These are phyloP conservation scores for Naganishia cerealis DNA, from an alignment of 1,284 basidiomycete species.

Conservation along the genomic window DNA sequence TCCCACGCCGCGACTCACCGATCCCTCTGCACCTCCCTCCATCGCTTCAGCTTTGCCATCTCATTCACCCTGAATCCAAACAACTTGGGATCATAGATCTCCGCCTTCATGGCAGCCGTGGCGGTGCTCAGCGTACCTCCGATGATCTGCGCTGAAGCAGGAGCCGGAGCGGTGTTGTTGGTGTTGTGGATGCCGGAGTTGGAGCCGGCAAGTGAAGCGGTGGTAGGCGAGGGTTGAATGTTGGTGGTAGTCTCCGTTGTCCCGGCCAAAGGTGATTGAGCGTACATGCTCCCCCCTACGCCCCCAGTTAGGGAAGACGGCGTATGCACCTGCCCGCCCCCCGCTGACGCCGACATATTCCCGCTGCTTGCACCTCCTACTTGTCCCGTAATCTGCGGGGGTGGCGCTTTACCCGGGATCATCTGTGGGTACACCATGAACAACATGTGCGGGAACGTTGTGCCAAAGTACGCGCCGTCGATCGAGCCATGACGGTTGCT, in stretches of 20 bases:
- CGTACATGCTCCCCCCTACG: background rate
- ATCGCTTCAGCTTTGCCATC: constrained; percentile 83
- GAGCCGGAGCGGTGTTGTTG: constrained; percentile 7
- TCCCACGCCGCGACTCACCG: constrained; percentile 58
- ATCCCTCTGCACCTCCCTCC: constrained; percentile 86
- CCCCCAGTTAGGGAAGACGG: constrained; percentile 38
- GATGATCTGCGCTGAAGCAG: constrained; percentile 21
- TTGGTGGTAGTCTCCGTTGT: background rate
- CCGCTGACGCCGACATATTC: constrained; percentile 35
- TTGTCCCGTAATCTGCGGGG: constrained; percentile 47
- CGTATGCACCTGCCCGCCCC: constrained; percentile 39
- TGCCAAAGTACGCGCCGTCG: constrained; percentile 95
- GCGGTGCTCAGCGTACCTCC: constrained; percentile 62
- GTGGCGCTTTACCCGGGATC: constrained; percentile 75
- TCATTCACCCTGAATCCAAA: constrained; percentile 94
- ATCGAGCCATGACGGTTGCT: constrained; percentile 90
- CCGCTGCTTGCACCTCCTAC: constrained; percentile 42
- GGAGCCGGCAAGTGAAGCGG: background rate
- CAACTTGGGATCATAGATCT: constrained; percentile 82
- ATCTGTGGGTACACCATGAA: constrained; percentile 92
- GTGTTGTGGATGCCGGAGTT: background rate
- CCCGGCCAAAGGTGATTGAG: background rate
- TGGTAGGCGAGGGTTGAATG: background rate
- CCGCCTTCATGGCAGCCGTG: constrained; percentile 78
- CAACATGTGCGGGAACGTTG: constrained; percentile 90